Evolutionary conservation across 805 yeast species (phyloP), one percentile per base, ranked within the genome.

Genomic region (Lachancea thermotolerans): DNA sequence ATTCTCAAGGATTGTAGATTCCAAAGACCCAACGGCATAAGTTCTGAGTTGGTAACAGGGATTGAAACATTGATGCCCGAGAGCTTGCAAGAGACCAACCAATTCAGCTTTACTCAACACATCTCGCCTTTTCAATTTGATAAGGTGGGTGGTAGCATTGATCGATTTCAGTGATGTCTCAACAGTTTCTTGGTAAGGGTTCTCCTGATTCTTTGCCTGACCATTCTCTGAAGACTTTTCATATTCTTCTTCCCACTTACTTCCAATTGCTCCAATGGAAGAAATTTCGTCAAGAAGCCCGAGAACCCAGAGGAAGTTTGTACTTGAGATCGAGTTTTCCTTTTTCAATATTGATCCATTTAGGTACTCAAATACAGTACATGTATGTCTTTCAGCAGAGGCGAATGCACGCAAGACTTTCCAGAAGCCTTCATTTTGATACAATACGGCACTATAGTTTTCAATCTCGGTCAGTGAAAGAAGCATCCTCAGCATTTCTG

Each of bases 61-160:
- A 56, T 89, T 89, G 59, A 84, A 75, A 60, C 96, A 85, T 61
- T 90, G 96, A 56, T 85, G 91, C 0, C 93, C 88, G 44, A 89
- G 70, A 0, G 95, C 95, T 58, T 87, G 91, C 27, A 85, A 71
- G 49, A 86, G 69, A 1, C 95, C 83, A 51, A 68, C 61, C 37
- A 60, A 61, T 49, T 67, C 72, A 35, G 64, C 70, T 37, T 64
- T 64, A 1, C 58, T 51, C 45, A 44, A 34, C 31, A 42, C 58
- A 44, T 40, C 64, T 17, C 45, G 34, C 6, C 34, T 37, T 67
- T 41, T 64, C 58, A 71, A 52, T 4, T 66, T 60, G 25, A 77
- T 51, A 44, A 85, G 63, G 3, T 72, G 72, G 8, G 78, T 60
- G 0, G 95, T 85, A 48, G 83, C 69, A 14, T 73, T 65, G 39